Evolutionary conservation across 2,329 filamentous ascomycete genomes (phyloP).

Genomic region (Mycocentrospora acerina): DNA sequence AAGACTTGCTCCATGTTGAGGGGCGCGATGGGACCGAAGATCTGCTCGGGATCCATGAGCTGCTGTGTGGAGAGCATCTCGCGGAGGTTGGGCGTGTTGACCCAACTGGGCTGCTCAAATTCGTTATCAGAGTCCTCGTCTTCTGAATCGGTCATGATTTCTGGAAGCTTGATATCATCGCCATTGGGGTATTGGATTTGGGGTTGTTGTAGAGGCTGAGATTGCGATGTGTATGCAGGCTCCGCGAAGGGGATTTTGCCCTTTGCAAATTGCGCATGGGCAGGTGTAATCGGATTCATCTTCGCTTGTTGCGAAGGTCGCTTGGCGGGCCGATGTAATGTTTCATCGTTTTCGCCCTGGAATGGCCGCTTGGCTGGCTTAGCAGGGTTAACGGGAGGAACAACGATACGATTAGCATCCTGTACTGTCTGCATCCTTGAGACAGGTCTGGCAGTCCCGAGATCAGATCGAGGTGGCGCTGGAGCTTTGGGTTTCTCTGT

Average conservation of each 20-base stretch:
- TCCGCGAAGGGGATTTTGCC: slow-evolving; percentile 88
- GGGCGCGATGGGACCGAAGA: slow-evolving; percentile 86
- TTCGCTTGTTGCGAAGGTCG: slow-evolving; percentile 45
- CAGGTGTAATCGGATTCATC: slow-evolving; percentile 49
- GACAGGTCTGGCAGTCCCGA: slow-evolving; percentile 54
- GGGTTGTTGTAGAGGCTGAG: slow-evolving; percentile 42
- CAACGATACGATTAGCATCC: slow-evolving; percentile 56
- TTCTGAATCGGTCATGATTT: slow-evolving; percentile 93
- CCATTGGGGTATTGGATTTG: slow-evolving; percentile 83
- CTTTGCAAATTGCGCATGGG: slow-evolving; percentile 75
- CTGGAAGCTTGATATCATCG: slow-evolving; percentile 87
- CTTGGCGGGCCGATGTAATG: slow-evolving; percentile 48
- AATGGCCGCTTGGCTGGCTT: slow-evolving; percentile 73
- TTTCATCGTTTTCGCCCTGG: slow-evolving; percentile 68
- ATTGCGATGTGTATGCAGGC: slow-evolving; percentile 54
- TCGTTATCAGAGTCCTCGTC: slow-evolving; percentile 72
- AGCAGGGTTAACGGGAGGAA: slow-evolving; percentile 65
- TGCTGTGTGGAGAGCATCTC: slow-evolving; percentile 79
- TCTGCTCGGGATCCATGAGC: slow-evolving; percentile 75
- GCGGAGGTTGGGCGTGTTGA: slow-evolving; percentile 80
- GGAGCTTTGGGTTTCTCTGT: slow-evolving; percentile 66
- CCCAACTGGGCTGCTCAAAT: slow-evolving; percentile 77
- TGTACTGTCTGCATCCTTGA: slow-evolving; percentile 65
- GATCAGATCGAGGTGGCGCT: slow-evolving; percentile 48
- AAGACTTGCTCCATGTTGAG: slow-evolving; percentile 98